Percentiles rank a stretch among this genome's conserved stretches.
phyloP scores from a whole-genome alignment of 257 asterid genomes.

The Paulownia fortunei region DNA sequence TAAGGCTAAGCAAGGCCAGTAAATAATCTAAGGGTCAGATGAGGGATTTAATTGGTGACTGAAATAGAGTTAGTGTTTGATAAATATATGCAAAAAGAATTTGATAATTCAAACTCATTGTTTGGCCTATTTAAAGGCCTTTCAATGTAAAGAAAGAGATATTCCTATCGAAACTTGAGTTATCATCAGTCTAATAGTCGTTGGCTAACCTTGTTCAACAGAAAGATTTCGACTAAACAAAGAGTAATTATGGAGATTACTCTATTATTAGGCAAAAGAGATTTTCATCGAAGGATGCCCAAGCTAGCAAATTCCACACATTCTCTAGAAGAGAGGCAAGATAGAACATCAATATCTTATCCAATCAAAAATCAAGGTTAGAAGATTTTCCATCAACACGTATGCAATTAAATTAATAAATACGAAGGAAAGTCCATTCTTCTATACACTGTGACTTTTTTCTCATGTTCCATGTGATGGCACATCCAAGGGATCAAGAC shows the following conservation, averaged over 20 bases:
- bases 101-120: slow-evolving; percentile 8
- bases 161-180: background rate
- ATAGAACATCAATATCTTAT: background rate
- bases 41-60: background rate
- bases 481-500: background rate
- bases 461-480: background rate
- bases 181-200: background rate
- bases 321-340: slow-evolving; percentile 7
- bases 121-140: slow-evolving; percentile 24
- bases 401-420: background rate
- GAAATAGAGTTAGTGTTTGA: background rate
- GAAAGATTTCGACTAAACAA: background rate
- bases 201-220: background rate
- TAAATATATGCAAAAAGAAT: background rate
- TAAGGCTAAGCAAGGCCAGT: background rate
- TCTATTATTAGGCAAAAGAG: background rate
- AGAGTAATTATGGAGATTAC: background rate
- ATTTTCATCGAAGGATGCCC: background rate
- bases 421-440: background rate
- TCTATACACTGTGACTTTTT: background rate
- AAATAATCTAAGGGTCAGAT: background rate
- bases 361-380: background rate
- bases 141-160: slow-evolving; percentile 3
- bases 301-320: background rate
- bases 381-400: background rate